Conservation (phyloP, 768 basidiomycete genomes). For the Chalciporus piperatus region DNA sequence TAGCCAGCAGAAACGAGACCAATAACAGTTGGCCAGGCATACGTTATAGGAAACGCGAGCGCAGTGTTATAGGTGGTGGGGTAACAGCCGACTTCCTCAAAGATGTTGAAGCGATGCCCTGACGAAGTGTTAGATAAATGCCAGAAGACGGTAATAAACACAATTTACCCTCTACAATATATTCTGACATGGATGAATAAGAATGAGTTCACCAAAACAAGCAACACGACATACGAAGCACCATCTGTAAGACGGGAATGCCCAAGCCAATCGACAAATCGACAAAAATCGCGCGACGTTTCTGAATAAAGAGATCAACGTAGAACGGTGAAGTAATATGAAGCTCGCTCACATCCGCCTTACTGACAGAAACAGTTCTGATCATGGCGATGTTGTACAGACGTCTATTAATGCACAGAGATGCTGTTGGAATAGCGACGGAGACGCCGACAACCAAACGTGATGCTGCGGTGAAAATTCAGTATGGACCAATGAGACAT, state of each 20-base stretch:
- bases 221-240: slow-evolving; percentile 39
- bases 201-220: background rate
- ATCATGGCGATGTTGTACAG: too few species aligned
- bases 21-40: slow-evolving; percentile 39
- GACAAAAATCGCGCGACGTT: slow-evolving; percentile 46
- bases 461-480: background rate
- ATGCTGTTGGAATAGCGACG: too few species aligned
- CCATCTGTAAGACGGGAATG: slow-evolving; percentile 49
- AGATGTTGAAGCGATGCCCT: slow-evolving; percentile 46
- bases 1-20: slow-evolving; percentile 38
- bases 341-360: too few species aligned
- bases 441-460: slow-evolving; percentile 8
- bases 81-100: slow-evolving; percentile 48
- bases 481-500: too few species aligned
- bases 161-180: slow-evolving; percentile 33
- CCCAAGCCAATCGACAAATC: slow-evolving; percentile 54
- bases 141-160: slow-evolving; percentile 28
- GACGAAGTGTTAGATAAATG: slow-evolving; percentile 45
- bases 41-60: slow-evolving; percentile 34
- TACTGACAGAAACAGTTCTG: too few species aligned
- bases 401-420: too few species aligned
- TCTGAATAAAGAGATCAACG: slow-evolving; percentile 22
- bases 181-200: background rate
- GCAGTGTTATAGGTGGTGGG: slow-evolving; percentile 37
- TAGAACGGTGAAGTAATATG: too few species aligned